Percentiles rank a stretch among this genome's conserved stretches.
Evolutionary conservation across 208 protist species (phyloP).

Genomic region (Trypanosoma conorhini): DNA sequence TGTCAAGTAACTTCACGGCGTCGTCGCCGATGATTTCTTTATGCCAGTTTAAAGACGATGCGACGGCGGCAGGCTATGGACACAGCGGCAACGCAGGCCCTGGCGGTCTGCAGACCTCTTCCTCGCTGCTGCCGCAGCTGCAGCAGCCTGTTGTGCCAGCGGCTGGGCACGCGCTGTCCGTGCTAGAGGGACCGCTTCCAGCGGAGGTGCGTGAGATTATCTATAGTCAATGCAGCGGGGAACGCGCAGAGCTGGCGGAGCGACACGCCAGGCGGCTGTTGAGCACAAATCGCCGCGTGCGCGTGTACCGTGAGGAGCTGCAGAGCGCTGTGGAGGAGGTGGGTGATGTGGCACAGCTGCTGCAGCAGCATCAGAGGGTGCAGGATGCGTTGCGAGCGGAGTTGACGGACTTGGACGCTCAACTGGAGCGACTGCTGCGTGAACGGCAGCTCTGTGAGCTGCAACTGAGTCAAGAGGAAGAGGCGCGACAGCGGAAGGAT

Average conservation of each 20-base stretch:
- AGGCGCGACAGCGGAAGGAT: constrained; percentile 27
- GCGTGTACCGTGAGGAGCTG: constrained; percentile 83
- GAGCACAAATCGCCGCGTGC: constrained; percentile 71
- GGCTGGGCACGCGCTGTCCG: neutral
- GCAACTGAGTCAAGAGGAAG: constrained; percentile 55
- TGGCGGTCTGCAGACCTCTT: neutral
- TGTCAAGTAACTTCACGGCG: neutral
- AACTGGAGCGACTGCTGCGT: constrained; percentile 52
- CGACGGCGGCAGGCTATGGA: neutral
- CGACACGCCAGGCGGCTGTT: constrained; percentile 74
- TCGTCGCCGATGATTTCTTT: neutral
- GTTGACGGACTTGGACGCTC: constrained; percentile 56
- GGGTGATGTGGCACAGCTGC: constrained; percentile 46
- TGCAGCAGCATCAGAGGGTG: constrained; percentile 49
- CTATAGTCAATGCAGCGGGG: constrained; percentile 35
- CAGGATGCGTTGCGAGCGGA: constrained; percentile 50
- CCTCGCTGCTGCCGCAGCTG: neutral
- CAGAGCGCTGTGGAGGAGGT: constrained; percentile 67
- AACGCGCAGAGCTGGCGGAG: constrained; percentile 56
- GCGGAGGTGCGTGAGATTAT: constrained; percentile 77
- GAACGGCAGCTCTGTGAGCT: constrained; percentile 67
- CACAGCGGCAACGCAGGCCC: neutral
- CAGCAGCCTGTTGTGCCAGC: neutral
- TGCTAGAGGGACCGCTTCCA: constrained; percentile 68
- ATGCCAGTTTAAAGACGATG: neutral